Evolutionary conservation across 305 asterid genomes (phyloP).

Genomic region (Salvia sclarea): DNA sequence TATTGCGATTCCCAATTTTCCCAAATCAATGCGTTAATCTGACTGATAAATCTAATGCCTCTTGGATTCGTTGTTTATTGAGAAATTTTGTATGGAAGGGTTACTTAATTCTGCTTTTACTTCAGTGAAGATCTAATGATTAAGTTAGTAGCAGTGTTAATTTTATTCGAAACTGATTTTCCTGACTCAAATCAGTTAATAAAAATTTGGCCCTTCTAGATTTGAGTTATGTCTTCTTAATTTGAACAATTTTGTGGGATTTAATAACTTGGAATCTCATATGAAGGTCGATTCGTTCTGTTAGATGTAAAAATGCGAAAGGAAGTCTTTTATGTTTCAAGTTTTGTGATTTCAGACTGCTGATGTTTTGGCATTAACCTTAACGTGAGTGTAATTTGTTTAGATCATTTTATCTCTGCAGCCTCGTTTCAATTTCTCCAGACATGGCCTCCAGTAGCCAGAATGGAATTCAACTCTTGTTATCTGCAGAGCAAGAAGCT

Average conservation of each 20-base stretch:
- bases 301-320: not conserved
- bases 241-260: not conserved
- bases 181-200: not conserved
- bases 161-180: constrained; percentile 2
- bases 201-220: not conserved
- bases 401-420: constrained; percentile 20
- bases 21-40: not conserved
- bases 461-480: constrained; percentile 62
- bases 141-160: not conserved
- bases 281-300: constrained; percentile 1
- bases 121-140: constrained; percentile 15
- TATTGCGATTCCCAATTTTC: not conserved
- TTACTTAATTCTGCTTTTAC: not conserved
- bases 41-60: not conserved
- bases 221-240: not conserved
- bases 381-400: constrained; percentile 7
- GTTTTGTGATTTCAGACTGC: not conserved
- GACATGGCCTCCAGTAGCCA: constrained; percentile 63
- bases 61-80: not conserved
- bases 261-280: constrained; percentile 1
- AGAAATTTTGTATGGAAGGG: not conserved
- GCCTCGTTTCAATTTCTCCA: constrained; percentile 28
- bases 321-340: not conserved
- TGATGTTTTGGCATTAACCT: not conserved
- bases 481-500: constrained; percentile 82